Conservation (phyloP, 139 green algal species). For the Picochlorum sp. region DNA sequence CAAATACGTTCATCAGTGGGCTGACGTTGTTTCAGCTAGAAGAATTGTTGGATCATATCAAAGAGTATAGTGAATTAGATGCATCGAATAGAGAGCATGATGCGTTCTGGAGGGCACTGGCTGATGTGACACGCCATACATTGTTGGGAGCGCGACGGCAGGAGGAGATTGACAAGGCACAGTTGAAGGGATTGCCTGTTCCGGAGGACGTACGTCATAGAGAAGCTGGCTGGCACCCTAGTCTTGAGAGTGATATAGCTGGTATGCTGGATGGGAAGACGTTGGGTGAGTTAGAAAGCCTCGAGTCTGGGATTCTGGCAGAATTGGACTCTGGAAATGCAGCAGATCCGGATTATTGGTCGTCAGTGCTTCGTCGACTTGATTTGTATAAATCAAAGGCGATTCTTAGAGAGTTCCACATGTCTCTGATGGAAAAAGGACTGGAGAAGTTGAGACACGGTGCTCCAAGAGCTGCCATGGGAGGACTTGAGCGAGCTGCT, state of each 20-base stretch:
- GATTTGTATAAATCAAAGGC: constrained; percentile 44
- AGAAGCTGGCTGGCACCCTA: constrained; percentile 43
- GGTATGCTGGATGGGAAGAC: constrained; percentile 61
- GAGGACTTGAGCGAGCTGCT: neutral
- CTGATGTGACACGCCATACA: constrained; percentile 36
- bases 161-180: constrained; percentile 40
- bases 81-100: constrained; percentile 37
- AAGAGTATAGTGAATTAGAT: constrained; percentile 52
- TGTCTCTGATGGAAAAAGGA: constrained; percentile 23
- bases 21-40: constrained; percentile 12
- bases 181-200: constrained; percentile 13
- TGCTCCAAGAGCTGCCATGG: constrained; percentile 22
- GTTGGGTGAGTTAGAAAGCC: constrained; percentile 27
- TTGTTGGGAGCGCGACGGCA: constrained; percentile 24
- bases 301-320: constrained; percentile 37
- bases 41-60: constrained; percentile 16
- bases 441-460: constrained; percentile 15
- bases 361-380: constrained; percentile 56
- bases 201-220: constrained; percentile 12
- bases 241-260: constrained; percentile 59
- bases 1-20: neutral
- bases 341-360: constrained; percentile 70
- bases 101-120: constrained; percentile 59
- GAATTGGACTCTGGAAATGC: constrained; percentile 34
- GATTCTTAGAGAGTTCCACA: constrained; percentile 52